phyloP scores from a whole-genome alignment of 208 protist species.

The Wallacemonas sp. region DNA sequence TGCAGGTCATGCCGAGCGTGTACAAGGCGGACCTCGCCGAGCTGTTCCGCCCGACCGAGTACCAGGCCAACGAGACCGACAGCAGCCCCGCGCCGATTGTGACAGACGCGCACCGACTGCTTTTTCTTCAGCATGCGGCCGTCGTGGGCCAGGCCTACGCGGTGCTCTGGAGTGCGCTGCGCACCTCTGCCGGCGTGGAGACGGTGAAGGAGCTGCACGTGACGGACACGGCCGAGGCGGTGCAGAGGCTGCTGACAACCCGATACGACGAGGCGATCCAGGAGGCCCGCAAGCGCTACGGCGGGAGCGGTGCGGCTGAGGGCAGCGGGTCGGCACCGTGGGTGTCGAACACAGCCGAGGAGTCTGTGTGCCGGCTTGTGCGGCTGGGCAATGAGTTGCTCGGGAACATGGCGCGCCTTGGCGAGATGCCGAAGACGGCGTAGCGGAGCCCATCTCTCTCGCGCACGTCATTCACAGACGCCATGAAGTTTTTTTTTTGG shows the following conservation, averaged over 20 bases:
- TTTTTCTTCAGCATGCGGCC: constrained; percentile 59
- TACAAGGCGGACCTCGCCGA: constrained; percentile 31
- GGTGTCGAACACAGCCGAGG: constrained; percentile 57
- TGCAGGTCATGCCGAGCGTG: constrained; percentile 29
- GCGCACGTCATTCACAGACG: background rate
- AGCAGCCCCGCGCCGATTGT: background rate
- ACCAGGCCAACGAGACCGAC: background rate
- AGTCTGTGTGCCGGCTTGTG: constrained; percentile 48
- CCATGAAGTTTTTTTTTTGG: constrained; percentile 1
- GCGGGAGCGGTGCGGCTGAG: background rate
- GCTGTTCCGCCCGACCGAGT: constrained; percentile 37
- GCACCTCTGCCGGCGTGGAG: constrained; percentile 42
- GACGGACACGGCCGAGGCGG: constrained; percentile 30
- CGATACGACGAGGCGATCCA: constrained; percentile 30
- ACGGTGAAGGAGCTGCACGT: constrained; percentile 46
- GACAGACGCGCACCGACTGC: constrained; percentile 25
- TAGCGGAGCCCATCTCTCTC: background rate
- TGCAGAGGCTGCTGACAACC: constrained; percentile 40
- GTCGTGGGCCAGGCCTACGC: constrained; percentile 67
- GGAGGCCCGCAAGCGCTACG: constrained; percentile 28
- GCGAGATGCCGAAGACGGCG: background rate
- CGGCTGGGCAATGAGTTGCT: constrained; percentile 49
- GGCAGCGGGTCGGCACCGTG: constrained; percentile 8
- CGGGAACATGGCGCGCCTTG: constrained; percentile 32
- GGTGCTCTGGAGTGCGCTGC: constrained; percentile 65